Evolutionary conservation across 1,284 basidiomycete genomes (phyloP), one percentile per base, ranked within the genome.

Genomic region (Cutaneotrichosporon curvatum): DNA sequence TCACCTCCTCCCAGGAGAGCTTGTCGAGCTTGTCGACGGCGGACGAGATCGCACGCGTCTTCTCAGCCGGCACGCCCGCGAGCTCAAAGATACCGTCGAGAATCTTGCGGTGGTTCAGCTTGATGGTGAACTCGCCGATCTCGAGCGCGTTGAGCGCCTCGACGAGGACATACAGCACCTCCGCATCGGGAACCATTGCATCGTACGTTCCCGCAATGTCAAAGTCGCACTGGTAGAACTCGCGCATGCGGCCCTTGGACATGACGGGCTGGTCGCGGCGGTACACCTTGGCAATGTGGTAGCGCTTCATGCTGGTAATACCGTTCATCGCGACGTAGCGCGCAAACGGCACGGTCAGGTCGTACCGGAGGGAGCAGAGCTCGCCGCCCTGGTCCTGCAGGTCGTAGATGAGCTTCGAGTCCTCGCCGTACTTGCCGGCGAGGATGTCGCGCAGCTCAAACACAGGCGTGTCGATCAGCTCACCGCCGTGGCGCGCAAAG

Each of bases 11-110:
- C 94, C 95, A 98, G 0, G 92, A 80, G 31, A 84, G 72, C 81
- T 98, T 99, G 78, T 99, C 95, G 20, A 99, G 81, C 72, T 98
- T 99, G 74, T 99, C 94, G 10, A 98, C 94, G 0, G 94, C 94
- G 11, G 88, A 94, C 1, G 90, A 95, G 61, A 97, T 97, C n/a
- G 83, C 76, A 11, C 94, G 81, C 50, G 87, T 92, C 76, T 95
- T 96, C 39, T 90, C 89, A 23, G 76, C 64, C 0, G 92, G 87
- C 1, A 99, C 94, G 45, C 95, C 95, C 61, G 94, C 97, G 8
- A 97, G 84, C 68, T 88, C 85, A 65, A 98, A 98, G 57, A 99
- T 85, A 40, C 92, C 95, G 67, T 99, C 95, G 19, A 99, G 78
- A 54, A 99, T 87, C 75, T 95, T 97, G 54, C 95, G 81, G 78